Evolutionary conservation across 2,329 filamentous ascomycete genomes (phyloP), one percentile per base, ranked within the genome.

Genomic region (Ceratocystis harringtonii): DNA sequence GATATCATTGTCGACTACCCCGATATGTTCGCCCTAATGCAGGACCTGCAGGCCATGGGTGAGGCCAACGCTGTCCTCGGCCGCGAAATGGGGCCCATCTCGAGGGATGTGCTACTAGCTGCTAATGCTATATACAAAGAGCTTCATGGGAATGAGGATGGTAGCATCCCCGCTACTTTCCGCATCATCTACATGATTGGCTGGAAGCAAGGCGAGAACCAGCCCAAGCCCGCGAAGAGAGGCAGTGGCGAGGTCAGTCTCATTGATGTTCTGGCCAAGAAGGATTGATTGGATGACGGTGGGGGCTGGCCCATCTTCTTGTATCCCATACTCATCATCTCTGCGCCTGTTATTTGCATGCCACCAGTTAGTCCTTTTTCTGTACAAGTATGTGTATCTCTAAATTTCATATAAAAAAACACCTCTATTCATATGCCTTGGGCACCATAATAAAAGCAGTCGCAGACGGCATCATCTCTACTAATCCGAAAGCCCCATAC

Each of bases 171-270:
- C 0, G 94, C 94, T 0, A 99, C 94, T 0, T 99, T 96, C 73
- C 83, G 94, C 70, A 81, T 96, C 70, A 96, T 99, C 68, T 96
- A 94, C 75, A 96, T 97, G 92, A 99, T 99, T 75, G 94, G 94
- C 0, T 99, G 94, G 94, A 95, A 92, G 73, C 89, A 92, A 70
- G 87, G 89, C 1, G 81, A 82, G 36, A 83, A 86, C 64, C 92
- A 97, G 76, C 80, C 86, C 1, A 80, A 92, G 75, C 92, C 94
- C 4, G 76, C 97, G 66, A 77, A 86, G 69, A 83, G 94, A 70
- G 94, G 94, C 0, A 95, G 87, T 69, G 94, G 90, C 8, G 81
- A 96, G 72, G 78, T 96, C 52, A 96, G 89, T 74, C 80, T 99
- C 68, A 95, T 94, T 75, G 92, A 97, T 74, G 79, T 96, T 19